Conservation (phyloP, 2,329 filamentous ascomycete genomes). For the Pleomassaria siparia region DNA sequence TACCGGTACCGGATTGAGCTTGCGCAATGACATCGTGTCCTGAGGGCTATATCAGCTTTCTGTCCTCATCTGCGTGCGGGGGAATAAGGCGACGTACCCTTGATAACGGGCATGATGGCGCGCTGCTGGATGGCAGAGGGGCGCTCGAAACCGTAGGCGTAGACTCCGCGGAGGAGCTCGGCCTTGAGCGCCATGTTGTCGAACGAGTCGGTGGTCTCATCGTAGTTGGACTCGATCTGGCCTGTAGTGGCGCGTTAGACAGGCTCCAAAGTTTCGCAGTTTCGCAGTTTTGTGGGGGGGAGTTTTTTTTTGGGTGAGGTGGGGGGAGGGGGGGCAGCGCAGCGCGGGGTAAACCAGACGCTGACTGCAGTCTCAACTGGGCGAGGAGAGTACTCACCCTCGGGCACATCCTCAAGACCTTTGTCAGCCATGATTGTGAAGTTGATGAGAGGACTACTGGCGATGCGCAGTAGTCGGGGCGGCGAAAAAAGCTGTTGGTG, state of each 20-base stretch:
- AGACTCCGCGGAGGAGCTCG: conserved; percentile 97
- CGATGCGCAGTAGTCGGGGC: conserved; percentile 54
- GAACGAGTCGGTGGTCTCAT: conserved; percentile 99
- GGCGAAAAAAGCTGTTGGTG: conserved; percentile 41
- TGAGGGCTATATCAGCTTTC: conserved; percentile 25
- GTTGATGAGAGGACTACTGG: conserved; percentile 64
- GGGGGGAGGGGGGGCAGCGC: conserved; percentile 1
- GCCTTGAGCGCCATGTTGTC: conserved; percentile 97
- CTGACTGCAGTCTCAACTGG: too few species aligned
- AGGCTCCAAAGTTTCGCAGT: conserved; percentile 3
- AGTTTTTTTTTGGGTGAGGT: neutral
- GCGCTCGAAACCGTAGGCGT: conserved; percentile 99
- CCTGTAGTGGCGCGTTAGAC: conserved; percentile 56
- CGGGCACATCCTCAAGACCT: conserved; percentile 97
- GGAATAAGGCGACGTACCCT: conserved; percentile 65
- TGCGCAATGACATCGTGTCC: conserved; percentile 99
- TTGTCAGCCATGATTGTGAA: conserved; percentile 98
- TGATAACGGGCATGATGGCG: conserved; percentile 99
- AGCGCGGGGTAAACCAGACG: too few species aligned
- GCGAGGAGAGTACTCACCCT: conserved; percentile 67
- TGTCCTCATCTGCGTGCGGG: conserved; percentile 8
- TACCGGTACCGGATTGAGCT: conserved; percentile 99
- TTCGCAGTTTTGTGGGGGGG: too few species aligned
- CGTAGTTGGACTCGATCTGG: conserved; percentile 99
- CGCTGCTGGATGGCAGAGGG: conserved; percentile 99